Base-by-base conservation (phyloP, 2,329 filamentous ascomycete species). In the Phoma herbarum region DNA sequence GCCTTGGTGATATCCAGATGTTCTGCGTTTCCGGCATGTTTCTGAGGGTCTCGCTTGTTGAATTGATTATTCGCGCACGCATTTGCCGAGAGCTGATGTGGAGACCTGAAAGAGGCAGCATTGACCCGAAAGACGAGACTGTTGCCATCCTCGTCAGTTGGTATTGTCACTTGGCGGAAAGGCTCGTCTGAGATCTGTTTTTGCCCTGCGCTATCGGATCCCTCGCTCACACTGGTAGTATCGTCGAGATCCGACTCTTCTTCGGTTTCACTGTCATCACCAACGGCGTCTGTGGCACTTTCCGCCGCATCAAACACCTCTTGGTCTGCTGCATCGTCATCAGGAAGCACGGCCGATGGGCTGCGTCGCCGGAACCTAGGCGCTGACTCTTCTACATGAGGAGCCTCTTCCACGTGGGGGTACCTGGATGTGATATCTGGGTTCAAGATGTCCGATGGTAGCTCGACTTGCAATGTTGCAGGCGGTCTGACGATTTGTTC, bases 1-100 rank as follows among this genome's bases (percentile, higher is more conserved):
- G 68, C 65, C 54, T 69, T 73, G 4, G 66, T 65, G 29, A 76
- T 72, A n/a, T 54, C 67, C 16, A 67, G 25, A 20, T 23, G 67
- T n/a, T 75, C 67, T n/a, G 49, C 18, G 11, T 60, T 58, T 46
- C 65, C 65, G 1, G n/a, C 5, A 8, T 26, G 41, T 5, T 42
- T 42, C 16, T 46, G 49, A 16, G 46, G 8, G 4, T 45, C 47
- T 6, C 42, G 42, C 16, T 53, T 62, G 8, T 51, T 57, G 1
- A 35, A 2, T 3, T 39, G 20, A 1, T 44, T 42, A 11, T 45
- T 53, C 8, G 49, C 28, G 11, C 18, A 22, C 12, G 7, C 23
- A 12, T 26, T 52, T 44, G 16, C 43, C 22, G 42, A 3, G 14
- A n/a, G 53, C 23, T 49, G 18, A 28, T 41, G n/a, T 16, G 23